These are phyloP conservation scores for Houttuynia cordata DNA, from an alignment of 164 flowering plant genomes.

Conservation along the genomic window DNA sequence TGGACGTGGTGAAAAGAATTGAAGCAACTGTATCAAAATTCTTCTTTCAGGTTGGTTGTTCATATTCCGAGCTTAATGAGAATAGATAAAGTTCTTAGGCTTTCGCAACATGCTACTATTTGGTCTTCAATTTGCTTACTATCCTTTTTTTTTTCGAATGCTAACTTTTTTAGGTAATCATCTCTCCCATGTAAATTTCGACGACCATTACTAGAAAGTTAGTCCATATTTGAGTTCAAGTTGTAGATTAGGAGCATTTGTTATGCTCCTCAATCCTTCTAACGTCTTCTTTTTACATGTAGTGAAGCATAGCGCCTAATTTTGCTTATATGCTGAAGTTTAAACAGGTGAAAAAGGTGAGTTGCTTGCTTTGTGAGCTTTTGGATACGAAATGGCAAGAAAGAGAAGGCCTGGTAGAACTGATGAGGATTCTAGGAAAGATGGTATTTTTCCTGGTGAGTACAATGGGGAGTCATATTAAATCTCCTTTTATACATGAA, in stretches of 20 bases:
- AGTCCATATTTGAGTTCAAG: too few species aligned
- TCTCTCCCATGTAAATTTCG: neutral
- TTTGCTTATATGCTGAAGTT: too few species aligned
- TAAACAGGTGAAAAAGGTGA: conserved; percentile 24
- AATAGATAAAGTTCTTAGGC: too few species aligned
- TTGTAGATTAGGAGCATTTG: too few species aligned
- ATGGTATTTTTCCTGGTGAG: conserved; percentile 32
- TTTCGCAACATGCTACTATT: too few species aligned
- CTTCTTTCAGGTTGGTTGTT: conserved; percentile 25
- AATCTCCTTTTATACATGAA: too few species aligned
- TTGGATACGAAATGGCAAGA: conserved; percentile 20
- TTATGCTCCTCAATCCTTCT: too few species aligned
- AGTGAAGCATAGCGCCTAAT: too few species aligned
- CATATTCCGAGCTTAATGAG: neutral
- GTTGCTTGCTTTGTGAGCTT: conserved; percentile 30
- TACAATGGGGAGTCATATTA: neutral
- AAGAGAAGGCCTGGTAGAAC: conserved; percentile 22
- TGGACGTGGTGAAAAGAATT: conserved; percentile 31
- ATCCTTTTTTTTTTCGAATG: neutral
- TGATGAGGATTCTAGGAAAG: conserved; percentile 14
- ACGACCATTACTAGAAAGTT: neutral
- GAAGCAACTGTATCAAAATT: conserved; percentile 18
- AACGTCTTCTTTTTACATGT: too few species aligned
- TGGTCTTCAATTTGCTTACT: too few species aligned
- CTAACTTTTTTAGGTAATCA: neutral